phyloP scores from a whole-genome alignment of 2,329 filamentous ascomycete species.

The Colletotrichum somersetense region DNA sequence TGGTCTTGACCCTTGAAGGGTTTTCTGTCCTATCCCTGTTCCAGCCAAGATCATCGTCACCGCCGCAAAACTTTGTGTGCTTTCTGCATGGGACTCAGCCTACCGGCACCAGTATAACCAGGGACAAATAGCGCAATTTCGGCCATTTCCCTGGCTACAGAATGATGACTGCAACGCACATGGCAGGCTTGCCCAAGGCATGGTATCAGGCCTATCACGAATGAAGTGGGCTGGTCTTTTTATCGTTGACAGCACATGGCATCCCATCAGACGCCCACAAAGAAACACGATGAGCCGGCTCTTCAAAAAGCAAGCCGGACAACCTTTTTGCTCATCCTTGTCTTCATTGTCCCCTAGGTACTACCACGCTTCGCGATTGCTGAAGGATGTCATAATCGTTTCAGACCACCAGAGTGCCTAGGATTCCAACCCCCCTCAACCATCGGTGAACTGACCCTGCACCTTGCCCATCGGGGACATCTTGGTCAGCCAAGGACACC shows the following conservation, averaged over 20 bases:
- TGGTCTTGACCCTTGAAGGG: neutral
- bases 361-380: neutral
- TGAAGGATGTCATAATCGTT: neutral
- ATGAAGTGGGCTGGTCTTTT: neutral
- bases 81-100: neutral
- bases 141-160: neutral
- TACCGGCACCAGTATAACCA: too few species aligned
- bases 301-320: neutral
- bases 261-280: neutral
- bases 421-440: neutral
- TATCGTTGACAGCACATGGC: neutral
- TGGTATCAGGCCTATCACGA: neutral
- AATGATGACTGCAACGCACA: neutral
- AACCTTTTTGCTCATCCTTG: neutral
- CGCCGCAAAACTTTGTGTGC: neutral
- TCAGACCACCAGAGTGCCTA: slow-evolving; percentile 1
- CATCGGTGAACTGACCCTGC: neutral
- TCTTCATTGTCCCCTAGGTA: neutral
- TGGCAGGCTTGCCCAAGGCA: neutral
- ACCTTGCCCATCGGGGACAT: neutral
- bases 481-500: slow-evolving; percentile 6
- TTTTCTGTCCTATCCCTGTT: slow-evolving; percentile 14
- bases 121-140: too few species aligned
- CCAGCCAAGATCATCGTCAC: slow-evolving; percentile 17
- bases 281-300: neutral